Percentiles rank a stretch among this genome's conserved stretches.
Evolutionary conservation across 805 yeast genomes (phyloP).

Genomic region (Yarrowia osloensis): DNA sequence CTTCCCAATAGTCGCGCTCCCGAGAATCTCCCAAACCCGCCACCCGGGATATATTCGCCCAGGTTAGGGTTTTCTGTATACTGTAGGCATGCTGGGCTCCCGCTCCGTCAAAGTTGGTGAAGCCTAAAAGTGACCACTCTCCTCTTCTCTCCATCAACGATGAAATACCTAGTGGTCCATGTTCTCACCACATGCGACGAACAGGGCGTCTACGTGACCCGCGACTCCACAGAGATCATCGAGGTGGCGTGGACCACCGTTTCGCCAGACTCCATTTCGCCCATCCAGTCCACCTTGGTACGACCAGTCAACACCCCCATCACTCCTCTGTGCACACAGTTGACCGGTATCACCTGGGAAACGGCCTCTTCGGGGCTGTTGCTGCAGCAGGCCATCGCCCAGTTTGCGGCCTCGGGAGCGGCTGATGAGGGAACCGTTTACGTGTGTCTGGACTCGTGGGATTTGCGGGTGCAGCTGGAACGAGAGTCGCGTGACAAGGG

Average conservation of each 20-base stretch:
- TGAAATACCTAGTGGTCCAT: conserved; percentile 56
- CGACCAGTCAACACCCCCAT: conserved; percentile 68
- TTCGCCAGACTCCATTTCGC: conserved; percentile 52
- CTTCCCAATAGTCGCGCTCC: too few species aligned
- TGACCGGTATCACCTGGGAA: conserved; percentile 62
- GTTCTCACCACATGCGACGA: conserved; percentile 70
- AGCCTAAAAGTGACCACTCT: neutral
- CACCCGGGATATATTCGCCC: neutral
- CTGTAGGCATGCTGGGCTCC: neutral
- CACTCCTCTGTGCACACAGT: conserved; percentile 51
- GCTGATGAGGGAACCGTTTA: conserved; percentile 41
- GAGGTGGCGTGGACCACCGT: conserved; percentile 69
- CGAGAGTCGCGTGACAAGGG: conserved; percentile 80
- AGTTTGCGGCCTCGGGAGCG: conserved; percentile 47
- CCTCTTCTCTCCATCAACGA: neutral
- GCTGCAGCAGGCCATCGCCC: conserved; percentile 64
- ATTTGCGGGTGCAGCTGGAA: conserved; percentile 72
- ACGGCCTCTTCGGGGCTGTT: conserved; percentile 57
- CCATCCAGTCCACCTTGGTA: conserved; percentile 51
- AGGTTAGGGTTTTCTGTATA: neutral
- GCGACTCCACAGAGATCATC: conserved; percentile 67
- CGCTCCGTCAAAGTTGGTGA: neutral
- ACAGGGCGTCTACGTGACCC: conserved; percentile 55
- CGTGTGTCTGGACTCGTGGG: conserved; percentile 68
- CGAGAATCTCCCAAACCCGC: too few species aligned